Evolutionary conservation across 1,139 yeast species (phyloP), one percentile per base, ranked within the genome.

Genomic region (Protomyces gravidus): DNA sequence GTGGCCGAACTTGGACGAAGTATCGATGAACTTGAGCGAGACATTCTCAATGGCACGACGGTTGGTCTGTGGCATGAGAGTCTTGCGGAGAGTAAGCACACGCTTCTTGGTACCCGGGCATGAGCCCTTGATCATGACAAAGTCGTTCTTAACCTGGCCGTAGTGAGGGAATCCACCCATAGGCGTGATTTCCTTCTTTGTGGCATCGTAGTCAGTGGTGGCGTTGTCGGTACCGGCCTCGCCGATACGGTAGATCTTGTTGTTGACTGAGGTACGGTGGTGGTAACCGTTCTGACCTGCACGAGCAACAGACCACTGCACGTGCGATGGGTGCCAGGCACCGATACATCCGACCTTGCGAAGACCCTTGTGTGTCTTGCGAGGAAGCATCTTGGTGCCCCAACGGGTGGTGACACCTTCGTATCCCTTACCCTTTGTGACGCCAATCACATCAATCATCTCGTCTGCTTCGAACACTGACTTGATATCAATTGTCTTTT

Each of bases 281-380:
- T 92, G 98, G 96, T 87, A 92, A 89, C 99, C 99, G 84, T 86
- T 89, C 85, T 92, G 98, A 92, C 99, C 99, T 74, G 98, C 97
- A 83, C 99, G 89, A 74, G 98, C 97, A 80, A 92, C 98, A 76
- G 97, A 87, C 95, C 95, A 92, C 81, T 85, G 82, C 76, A 92
- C 99, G 83, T 92, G 96, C 81, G 96, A 86, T 80, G 98, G 98
- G 84, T 92, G 98, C 99, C 99, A 92, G 77, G 99, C 97, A 86
- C 99, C 99, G 76, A 92, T 94, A 89, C 99, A 92, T 77, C 98
- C 99, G 80, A 92, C 98, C 89, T 94, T 94, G 86, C 99, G 89
- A 78, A 90, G 85, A 92, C 99, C 99, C 86, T 97, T 89, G 82
- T 92, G 99, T 78, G 99, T 92, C 95, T 92, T 92, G 85, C 99